Base-by-base conservation (phyloP, 306 rosid genomes). In the Gleditsia sinensis region DNA sequence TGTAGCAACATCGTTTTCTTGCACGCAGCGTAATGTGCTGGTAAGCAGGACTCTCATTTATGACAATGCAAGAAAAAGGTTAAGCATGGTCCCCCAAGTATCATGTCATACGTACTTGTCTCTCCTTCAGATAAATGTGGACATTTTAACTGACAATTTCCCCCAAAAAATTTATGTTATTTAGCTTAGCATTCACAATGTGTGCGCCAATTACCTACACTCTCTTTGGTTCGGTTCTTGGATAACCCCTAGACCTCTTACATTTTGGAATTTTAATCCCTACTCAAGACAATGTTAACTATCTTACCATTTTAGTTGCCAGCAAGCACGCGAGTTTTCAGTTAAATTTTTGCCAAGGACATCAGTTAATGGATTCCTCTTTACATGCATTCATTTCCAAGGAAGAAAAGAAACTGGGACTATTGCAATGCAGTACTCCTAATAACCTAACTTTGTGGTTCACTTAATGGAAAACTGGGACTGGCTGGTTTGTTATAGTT, bases 101-200 rank as follows among this genome's bases (percentile, higher is more conserved):
- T n/a, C 19, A 10, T 21, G 16, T 23, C 59, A 53, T 9, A 23
- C 12, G 32, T 25, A 48, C 19, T 68, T 34, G 11, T n/a, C 32
- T n/a, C 32, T 32, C 19, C 7, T 68, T 46, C 19, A 30, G 60
- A 19, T 67, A 4, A 48, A 9, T 20, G n/a, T 9, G 28, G 27
- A 14, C 17, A 30, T 5, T n/a, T 27, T 65, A 23, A 42, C 32
- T 42, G n/a, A 2, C 57, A 25, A 3, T 20, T 61, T 5, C 50
- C 71, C 10, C 12, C 8, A 6, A 14, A 65, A 19, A 13, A 16
- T 65, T 65, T 78, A 81, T 36, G 20, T 68, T 2, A 77, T 80
- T 76, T 80, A 83, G 83, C 78, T 82, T 7, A 46, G 71, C 48
- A 46, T 78, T 21, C 77, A 72, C n/a, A 0, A 16, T 25, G 39